phyloP scores from a whole-genome alignment of 495 filamentous ascomycete genomes.

The Aspergillus saccharolyticus region DNA sequence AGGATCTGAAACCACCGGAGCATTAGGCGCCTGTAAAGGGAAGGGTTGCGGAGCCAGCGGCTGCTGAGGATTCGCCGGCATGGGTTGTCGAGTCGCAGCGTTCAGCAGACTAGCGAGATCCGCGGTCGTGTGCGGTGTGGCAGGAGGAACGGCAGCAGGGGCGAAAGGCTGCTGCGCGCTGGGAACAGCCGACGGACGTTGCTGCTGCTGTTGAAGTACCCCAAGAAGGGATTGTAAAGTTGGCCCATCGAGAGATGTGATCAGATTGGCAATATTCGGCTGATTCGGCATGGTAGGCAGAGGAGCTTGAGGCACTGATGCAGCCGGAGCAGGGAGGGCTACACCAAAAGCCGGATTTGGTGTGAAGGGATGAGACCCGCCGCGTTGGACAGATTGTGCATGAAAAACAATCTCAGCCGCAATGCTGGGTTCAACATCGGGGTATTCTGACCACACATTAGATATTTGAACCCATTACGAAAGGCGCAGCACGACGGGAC shows the following conservation, averaged over 20 bases:
- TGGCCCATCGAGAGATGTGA: conserved; percentile 62
- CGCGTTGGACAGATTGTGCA: conserved; percentile 58
- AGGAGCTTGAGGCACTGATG: conserved; percentile 31
- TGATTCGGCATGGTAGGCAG: conserved; percentile 31
- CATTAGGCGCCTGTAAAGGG: conserved; percentile 28
- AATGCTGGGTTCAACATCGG: conserved; percentile 67
- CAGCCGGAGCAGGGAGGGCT: conserved; percentile 29
- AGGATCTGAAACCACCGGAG: conserved; percentile 34
- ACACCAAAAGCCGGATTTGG: conserved; percentile 42
- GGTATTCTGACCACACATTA: conserved; percentile 56
- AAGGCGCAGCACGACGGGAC: conserved; percentile 9
- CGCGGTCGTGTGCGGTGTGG: conserved; percentile 32
- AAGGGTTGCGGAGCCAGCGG: conserved; percentile 33
- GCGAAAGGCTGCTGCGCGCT: conserved; percentile 34
- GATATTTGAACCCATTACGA: too few relatives aligned
- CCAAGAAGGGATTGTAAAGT: conserved; percentile 69
- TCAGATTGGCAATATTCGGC: conserved; percentile 41
- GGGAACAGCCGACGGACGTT: conserved; percentile 41
- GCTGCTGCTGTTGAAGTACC: conserved; percentile 39
- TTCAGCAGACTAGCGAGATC: conserved; percentile 59
- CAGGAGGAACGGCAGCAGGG: conserved; percentile 23
- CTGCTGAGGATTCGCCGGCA: conserved; percentile 32
- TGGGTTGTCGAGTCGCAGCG: conserved; percentile 39
- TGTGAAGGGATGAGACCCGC: conserved; percentile 38
- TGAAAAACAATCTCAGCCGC: conserved; percentile 76